Base-by-base conservation (phyloP, 805 yeast genomes). In the Jamesozyma rosinii region DNA sequence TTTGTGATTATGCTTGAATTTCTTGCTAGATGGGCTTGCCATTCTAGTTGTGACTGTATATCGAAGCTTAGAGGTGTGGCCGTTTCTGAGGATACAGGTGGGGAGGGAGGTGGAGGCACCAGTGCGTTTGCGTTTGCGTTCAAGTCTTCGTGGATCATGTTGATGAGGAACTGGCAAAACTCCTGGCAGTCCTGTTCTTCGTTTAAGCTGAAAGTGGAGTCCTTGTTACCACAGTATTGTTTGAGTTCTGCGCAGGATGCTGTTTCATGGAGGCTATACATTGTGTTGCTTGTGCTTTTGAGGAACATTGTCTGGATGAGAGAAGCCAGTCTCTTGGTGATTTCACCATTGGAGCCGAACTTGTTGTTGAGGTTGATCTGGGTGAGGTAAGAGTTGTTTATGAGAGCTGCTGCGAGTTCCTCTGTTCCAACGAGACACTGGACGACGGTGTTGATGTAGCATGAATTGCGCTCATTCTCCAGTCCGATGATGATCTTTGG, bases 111-210 rank as follows among this genome's bases (percentile, higher is more conserved):
- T 8, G 29, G 6, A 8, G 29, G 29, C 29, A 24, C 29, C 6
- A 24, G 21, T 31, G n/a, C 31, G 6, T 33, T 24, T 24, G 15
- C 27, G 21, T 18, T 35, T 35, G 29, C n/a, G 6, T 24, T 89
- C 49, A 90, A 69, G 63, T 90, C 97, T 61, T 90, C 97, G 58
- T 90, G 97, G 31, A 90, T 66, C 2, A 92, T 88, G 63, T 90
- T 96, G 22, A 90, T 68, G 27, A 90, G 62, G 70, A 84, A 90
- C 26, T 94, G 89, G 40, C 88, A 71, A 56, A 90, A 83, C 58
- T 90, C 97, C 59, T 89, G 96, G 1, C 95, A 84, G 58, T 90
- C 97, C 56, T 90, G 97, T 59, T 90, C 97, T 45, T 76, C 78
- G 51, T 79, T 81, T 2, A 86, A 94, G 0, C 81, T 75, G 66